phyloP scores from a whole-genome alignment of 371 early-diverging fungal genomes.

The Syncephalastrum monosporum region DNA sequence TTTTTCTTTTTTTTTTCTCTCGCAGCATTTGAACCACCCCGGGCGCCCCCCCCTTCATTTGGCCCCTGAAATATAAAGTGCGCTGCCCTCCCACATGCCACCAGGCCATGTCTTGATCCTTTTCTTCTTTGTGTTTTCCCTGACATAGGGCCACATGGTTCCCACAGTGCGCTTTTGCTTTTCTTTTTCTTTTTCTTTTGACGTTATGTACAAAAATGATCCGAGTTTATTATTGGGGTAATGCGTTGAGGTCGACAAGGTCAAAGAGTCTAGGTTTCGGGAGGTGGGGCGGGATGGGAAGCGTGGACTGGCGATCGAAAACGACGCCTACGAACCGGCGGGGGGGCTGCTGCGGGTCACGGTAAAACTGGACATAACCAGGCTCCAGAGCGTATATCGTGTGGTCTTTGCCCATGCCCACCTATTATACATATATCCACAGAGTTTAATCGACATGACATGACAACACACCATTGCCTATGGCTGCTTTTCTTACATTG shows the following conservation, averaged over 20 bases:
- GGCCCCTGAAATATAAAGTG: too few relatives aligned
- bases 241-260: constrained; percentile 62
- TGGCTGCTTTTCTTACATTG: constrained; percentile 55
- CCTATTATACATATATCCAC: constrained; percentile 26
- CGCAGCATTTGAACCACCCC: too few relatives aligned
- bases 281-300: constrained; percentile 63
- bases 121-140: too few relatives aligned
- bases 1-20: too few relatives aligned
- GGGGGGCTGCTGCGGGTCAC: constrained; percentile 64
- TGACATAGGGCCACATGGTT: too few relatives aligned
- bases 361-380: constrained; percentile 89
- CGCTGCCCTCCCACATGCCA: too few relatives aligned
- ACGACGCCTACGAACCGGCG: constrained; percentile 82
- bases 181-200: constrained; percentile 4
- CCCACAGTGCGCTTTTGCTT: not conserved
- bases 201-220: constrained; percentile 8
- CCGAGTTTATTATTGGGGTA: constrained; percentile 14
- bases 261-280: constrained; percentile 77
- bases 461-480: not conserved
- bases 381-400: constrained; percentile 82
- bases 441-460: too few relatives aligned
- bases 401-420: constrained; percentile 91
- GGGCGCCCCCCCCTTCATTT: too few relatives aligned
- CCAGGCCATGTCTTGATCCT: too few relatives aligned
- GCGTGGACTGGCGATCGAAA: constrained; percentile 58